Evolutionary conservation across 768 basidiomycete species (phyloP), one percentile per base, ranked within the genome.

Genomic region (Dendrothele bispora): DNA sequence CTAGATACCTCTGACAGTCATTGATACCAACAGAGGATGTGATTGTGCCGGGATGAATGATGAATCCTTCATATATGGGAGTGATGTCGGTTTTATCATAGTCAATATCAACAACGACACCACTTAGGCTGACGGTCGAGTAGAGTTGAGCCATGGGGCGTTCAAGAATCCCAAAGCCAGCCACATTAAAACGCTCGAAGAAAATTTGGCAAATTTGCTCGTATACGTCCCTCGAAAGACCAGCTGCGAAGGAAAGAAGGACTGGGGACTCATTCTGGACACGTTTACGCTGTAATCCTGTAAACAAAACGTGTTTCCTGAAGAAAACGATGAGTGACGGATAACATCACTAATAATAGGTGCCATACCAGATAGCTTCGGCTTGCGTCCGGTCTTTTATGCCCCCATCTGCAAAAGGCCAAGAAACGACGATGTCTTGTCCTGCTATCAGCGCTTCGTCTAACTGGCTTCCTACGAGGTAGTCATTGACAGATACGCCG

Each of bases 121-220:
- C 91, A 46, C 68, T 80, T 49, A 89, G 73, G 46, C 74, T 74
- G 54, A 84, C 86, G 14, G 80, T 80, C 18, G 91, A 82, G 65
- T 90, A 95, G 36, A 95, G 69, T 55, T 93, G 89, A 7, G 89
- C 80, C 64, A 93, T 78, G 18, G 93, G 86, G 1, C 91, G 88
- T 48, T 94, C 87, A 41, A 93, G 72, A 55, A 94, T 74, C 46
- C 80, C 78, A 54, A 95, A 81, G 14, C 84, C 89, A 7, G 94
- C 86, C 22, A 88, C 86, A 60, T 94, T 93, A 78, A 95, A 90
- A 21, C 89, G 86, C 61, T 95, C 93, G 57, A 97, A 97, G 68
- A 95, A 91, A 30, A 90, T 75, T 59, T 88, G 91, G 56, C 85
- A 87, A 56, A 87, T 77, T 36, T 76, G 76, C 61, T 94, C 89